Conservation (phyloP, 2,329 filamentous ascomycete species). For the Fusarium drepaniforme region DNA sequence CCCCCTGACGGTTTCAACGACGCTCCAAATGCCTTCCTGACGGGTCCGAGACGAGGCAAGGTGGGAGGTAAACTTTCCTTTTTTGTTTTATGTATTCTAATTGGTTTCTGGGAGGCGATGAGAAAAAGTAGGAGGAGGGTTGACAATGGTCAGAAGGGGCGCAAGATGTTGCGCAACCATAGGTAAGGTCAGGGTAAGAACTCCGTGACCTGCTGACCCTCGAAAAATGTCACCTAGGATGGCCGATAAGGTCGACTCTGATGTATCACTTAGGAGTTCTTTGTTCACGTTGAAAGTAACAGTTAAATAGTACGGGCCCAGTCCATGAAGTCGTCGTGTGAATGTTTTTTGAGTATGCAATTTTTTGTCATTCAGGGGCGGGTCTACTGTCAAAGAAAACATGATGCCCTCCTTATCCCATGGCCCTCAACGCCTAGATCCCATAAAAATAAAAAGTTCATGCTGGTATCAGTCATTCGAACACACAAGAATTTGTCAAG, state of each 20-base stretch:
- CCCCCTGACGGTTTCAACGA: not conserved
- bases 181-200: constrained; percentile 70
- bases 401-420: constrained; percentile 48
- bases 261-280: constrained; percentile 43
- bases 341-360: constrained; percentile 21
- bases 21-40: constrained; percentile 10
- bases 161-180: constrained; percentile 33
- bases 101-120: constrained; percentile 39
- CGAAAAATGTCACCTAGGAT: constrained; percentile 30
- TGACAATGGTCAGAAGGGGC: constrained; percentile 27
- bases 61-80: constrained; percentile 40
- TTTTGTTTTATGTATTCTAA: constrained; percentile 45
- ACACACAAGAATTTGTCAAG: constrained; percentile 41
- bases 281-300: constrained; percentile 28
- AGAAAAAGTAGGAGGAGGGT: constrained; percentile 20
- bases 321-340: constrained; percentile 6
- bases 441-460: constrained; percentile 46
- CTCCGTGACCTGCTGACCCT: constrained; percentile 53
- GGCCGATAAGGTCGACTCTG: constrained; percentile 31
- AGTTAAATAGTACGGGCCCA: constrained; percentile 7
- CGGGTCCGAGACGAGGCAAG: constrained; percentile 24
- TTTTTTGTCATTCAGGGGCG: constrained; percentile 43
- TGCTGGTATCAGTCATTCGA: constrained; percentile 52
- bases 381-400: constrained; percentile 43
- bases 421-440: constrained; percentile 52